These are phyloP conservation scores for Metarhizium brunneum DNA, from an alignment of 2,329 filamentous ascomycete genomes.

Conservation along the genomic window DNA sequence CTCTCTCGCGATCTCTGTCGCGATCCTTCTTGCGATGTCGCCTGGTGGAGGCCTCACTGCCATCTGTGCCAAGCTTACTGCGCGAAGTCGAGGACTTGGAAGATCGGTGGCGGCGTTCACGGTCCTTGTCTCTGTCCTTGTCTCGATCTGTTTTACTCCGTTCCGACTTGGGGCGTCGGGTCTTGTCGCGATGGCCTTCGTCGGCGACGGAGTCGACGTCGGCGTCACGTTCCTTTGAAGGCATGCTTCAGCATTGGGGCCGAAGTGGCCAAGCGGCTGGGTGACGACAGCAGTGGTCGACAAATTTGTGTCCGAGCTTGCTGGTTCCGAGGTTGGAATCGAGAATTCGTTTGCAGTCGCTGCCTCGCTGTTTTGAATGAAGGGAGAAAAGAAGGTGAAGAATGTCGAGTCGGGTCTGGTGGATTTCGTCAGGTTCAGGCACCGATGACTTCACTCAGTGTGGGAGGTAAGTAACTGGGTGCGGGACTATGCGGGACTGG, in stretches of 20 bases:
- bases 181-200: slow-evolving; percentile 30
- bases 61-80: slow-evolving; percentile 29
- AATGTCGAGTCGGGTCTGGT: background rate
- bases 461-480: background rate
- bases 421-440: background rate
- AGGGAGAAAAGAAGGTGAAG: background rate
- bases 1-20: slow-evolving; percentile 19
- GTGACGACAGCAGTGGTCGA: background rate
- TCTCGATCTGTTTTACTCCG: slow-evolving; percentile 17
- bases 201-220: slow-evolving; percentile 24
- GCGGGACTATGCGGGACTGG: too few relatives aligned
- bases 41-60: slow-evolving; percentile 29
- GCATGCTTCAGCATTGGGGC: slow-evolving; percentile 26
- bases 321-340: background rate
- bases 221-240: slow-evolving; percentile 32
- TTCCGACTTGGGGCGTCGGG: slow-evolving; percentile 29
- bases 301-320: background rate
- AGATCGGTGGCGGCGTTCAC: slow-evolving; percentile 28
- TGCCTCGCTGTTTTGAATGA: background rate
- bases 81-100: slow-evolving; percentile 32
- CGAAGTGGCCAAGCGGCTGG: background rate
- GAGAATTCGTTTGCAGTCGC: background rate
- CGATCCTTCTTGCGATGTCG: slow-evolving; percentile 23
- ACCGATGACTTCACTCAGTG: slow-evolving; percentile 1
- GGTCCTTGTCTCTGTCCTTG: slow-evolving; percentile 17